Evolutionary conservation across 768 basidiomycete genomes (phyloP).

Genomic region (Punctularia strigosozonata): DNA sequence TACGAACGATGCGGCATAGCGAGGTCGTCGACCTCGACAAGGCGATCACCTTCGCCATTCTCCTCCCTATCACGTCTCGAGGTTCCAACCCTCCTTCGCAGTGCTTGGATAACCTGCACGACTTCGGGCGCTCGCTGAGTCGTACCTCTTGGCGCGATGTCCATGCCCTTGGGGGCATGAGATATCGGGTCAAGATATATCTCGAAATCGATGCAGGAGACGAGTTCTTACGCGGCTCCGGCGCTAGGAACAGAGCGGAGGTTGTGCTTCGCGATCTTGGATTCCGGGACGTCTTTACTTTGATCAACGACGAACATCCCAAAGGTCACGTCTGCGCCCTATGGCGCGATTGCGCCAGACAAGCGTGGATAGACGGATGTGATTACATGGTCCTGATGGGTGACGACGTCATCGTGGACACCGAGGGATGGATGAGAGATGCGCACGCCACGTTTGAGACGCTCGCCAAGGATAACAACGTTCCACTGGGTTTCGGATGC

Average conservation of each 20-base stretch:
- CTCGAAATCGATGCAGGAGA: conserved; percentile 44
- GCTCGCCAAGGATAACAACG: conserved; percentile 17
- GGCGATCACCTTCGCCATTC: conserved; percentile 32
- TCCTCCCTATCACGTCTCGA: conserved; percentile 48
- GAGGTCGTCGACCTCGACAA: conserved; percentile 25
- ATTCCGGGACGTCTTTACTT: conserved; percentile 23
- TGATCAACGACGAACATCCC: conserved; percentile 27
- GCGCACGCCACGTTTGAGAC: conserved; percentile 25
- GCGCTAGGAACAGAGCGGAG: conserved; percentile 10
- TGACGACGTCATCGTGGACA: conserved; percentile 39
- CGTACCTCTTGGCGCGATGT: conserved; percentile 36
- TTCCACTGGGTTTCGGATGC: conserved; percentile 40
- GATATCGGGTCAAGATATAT: conserved; percentile 31
- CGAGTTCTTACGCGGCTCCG: conserved; percentile 21
- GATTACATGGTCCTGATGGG: conserved; percentile 44
- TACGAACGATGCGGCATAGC: conserved; percentile 21
- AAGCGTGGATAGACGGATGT: conserved; percentile 34
- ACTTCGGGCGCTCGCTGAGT: conserved; percentile 31
- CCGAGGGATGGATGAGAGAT: conserved; percentile 40
- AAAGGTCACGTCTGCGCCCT: conserved; percentile 38
- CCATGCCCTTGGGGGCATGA: conserved; percentile 16
- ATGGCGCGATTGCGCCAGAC: conserved; percentile 38
- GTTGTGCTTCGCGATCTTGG: conserved; percentile 25
- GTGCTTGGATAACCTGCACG: conserved; percentile 29
- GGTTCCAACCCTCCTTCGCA: conserved; percentile 20